Conservation (phyloP, 2,329 filamentous ascomycete genomes). For the Calonectria fujianensis region DNA sequence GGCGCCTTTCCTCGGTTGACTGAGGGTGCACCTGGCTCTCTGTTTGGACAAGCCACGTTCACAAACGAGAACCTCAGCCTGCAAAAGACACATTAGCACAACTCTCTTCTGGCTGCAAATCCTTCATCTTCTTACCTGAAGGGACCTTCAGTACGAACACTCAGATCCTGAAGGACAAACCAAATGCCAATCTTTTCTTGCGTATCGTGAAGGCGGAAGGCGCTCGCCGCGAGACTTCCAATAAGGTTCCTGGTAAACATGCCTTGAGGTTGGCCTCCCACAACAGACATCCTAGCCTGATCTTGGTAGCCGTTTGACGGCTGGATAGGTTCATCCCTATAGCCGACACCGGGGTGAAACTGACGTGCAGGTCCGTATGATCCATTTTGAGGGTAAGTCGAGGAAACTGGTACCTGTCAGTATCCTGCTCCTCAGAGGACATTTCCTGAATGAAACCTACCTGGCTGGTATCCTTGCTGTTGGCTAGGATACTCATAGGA, state of each 20-base stretch:
- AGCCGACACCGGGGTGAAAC: constrained; percentile 60
- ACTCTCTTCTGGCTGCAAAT: not conserved
- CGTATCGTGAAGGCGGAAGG: constrained; percentile 87
- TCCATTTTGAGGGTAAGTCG: constrained; percentile 57
- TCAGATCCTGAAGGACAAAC: constrained; percentile 97
- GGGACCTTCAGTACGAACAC: constrained; percentile 91
- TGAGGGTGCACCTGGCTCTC: constrained; percentile 61
- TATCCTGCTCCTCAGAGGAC: not conserved
- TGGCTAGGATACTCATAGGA: constrained; percentile 59
- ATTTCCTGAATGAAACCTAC: constrained; percentile 50
- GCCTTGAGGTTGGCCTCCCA: constrained; percentile 76
- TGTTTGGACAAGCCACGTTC: constrained; percentile 79
- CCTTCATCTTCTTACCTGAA: constrained; percentile 79
- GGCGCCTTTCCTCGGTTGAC: constrained; percentile 86
- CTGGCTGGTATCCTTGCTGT: constrained; percentile 58
- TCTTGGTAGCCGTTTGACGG: constrained; percentile 55
- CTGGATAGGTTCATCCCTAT: constrained; percentile 56
- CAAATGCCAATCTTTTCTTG: constrained; percentile 91
- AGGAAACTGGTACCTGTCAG: constrained; percentile 45
- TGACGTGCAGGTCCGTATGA: constrained; percentile 62
- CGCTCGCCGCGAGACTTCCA: constrained; percentile 91
- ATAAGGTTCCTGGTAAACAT: constrained; percentile 98
- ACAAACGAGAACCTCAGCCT: constrained; percentile 85
- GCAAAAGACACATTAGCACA: constrained; percentile 46
- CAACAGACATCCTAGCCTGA: constrained; percentile 60